Evolutionary conservation across 306 rosid species (phyloP), one percentile per base, ranked within the genome.

Genomic region (Prunus mira): DNA sequence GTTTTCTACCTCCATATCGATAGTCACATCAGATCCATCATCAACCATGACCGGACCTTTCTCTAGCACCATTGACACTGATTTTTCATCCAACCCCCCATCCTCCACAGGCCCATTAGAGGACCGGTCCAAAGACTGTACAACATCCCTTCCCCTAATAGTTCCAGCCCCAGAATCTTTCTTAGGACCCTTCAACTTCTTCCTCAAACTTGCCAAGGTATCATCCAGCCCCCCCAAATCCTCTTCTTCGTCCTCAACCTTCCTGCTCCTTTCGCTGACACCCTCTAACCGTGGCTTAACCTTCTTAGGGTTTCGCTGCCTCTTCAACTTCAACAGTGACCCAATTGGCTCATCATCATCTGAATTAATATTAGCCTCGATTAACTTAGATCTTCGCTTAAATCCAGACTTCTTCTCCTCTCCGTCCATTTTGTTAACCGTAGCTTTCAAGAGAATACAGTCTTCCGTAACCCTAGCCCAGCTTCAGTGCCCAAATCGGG

Each of bases 131-230:
- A 73, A 54, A 81, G 83, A 78, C 73, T 77, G 86, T 6, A 64
- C 79, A 67, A 55, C 75, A 72, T 83, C 82, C 67, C 69, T 73
- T 19, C 82, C 87, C 84, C 77, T 82, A 22, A 60, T 19, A 45
- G 78, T 71, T 73, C 85, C 90, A 69, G 88, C 76, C 75, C 88
- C 97, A 52, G n/a, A 75, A 76, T 89, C 91, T 81, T 85, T 90
- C 81, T 89, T 92, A n/a, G 93, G 96, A 83, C 89, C 95, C 86
- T 85, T 96, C 89, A 96, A 87, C 78, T 92, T 91, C 86, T 93
- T 96, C 90, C 93, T 85, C 70, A 96, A 89, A 79, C 89, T 91
- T 28, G 99, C 99, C 84, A 96, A 80, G 20, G 99, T 93, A 85
- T 93, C 98, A 75, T 88, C 93, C 96, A 96, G 84, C 58, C 89